Evolutionary conservation across 805 yeast species (phyloP).

Genomic region (Tetrapisispora phaffii): DNA sequence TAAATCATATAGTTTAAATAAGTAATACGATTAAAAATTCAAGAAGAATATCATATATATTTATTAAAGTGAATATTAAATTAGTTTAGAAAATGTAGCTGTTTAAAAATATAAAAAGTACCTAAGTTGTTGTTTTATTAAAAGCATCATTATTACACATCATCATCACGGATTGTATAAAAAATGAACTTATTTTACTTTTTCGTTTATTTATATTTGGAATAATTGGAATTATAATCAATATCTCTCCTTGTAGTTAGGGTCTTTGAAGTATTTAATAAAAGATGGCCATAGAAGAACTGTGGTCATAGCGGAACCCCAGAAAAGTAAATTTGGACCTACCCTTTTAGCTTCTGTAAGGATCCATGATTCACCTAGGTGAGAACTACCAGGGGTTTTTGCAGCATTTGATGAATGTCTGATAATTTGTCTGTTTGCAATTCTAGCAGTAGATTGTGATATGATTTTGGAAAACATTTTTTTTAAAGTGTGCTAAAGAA

Average conservation of each 20-base stretch:
- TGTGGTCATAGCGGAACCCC: conserved; percentile 12
- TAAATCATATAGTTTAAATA: background rate
- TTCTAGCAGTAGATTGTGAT: conserved; percentile 11
- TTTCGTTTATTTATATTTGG: background rate
- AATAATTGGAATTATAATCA: background rate
- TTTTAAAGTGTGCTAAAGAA: too few species aligned
- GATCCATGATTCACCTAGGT: conserved; percentile 18
- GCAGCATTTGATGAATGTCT: conserved; percentile 3
- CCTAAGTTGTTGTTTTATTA: too few species aligned
- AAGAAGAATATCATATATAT: too few species aligned
- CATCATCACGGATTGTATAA: too few species aligned
- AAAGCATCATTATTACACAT: too few species aligned
- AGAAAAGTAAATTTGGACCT: conserved; percentile 12
- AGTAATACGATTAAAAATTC: background rate
- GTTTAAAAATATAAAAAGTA: too few species aligned
- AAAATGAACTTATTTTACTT: too few species aligned
- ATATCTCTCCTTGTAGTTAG: background rate
- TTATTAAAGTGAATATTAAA: too few species aligned
- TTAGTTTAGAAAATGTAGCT: too few species aligned
- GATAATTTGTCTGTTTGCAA: conserved; percentile 8
- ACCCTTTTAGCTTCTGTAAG: conserved; percentile 19
- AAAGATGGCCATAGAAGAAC: conserved; percentile 24
- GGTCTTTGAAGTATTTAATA: conserved; percentile 5
- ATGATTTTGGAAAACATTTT: conserved; percentile 8
- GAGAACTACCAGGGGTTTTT: conserved; percentile 5